Conservation (phyloP, 805 yeast genomes). For the Kazachstania bromeliacearum region DNA sequence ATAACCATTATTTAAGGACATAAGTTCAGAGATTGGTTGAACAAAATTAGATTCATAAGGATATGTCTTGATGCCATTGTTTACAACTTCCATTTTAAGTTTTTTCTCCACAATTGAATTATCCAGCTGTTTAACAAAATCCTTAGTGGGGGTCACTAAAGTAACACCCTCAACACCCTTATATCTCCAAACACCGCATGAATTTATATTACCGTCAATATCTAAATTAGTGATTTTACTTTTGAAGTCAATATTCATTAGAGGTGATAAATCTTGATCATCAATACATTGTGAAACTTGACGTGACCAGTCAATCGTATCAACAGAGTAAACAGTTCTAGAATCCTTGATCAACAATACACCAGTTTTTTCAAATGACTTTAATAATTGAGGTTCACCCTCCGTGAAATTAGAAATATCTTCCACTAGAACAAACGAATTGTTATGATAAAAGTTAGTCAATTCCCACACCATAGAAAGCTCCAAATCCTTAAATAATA, state of each 20-base stretch:
- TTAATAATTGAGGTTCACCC: neutral
- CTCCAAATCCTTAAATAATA: constrained; percentile 28
- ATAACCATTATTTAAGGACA: constrained; percentile 10
- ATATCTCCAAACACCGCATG: constrained; percentile 7
- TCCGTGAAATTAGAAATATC: constrained; percentile 4
- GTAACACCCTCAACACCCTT: constrained; percentile 6
- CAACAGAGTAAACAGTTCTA: neutral
- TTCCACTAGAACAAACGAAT: constrained; percentile 20
- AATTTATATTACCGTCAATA: neutral
- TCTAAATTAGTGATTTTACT: constrained; percentile 7
- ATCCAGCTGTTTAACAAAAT: neutral
- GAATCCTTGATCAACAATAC: neutral
- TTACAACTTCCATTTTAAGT: neutral
- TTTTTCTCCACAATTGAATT: neutral
- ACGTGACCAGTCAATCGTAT: constrained; percentile 17
- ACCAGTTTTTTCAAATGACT: neutral
- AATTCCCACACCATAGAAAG: constrained; percentile 33
- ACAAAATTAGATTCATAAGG: constrained; percentile 9
- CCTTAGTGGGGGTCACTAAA: neutral
- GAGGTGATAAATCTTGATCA: constrained; percentile 11
- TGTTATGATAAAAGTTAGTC: constrained; percentile 16
- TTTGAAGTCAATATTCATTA: constrained; percentile 9
- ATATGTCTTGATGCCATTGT: neutral
- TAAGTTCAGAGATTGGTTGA: constrained; percentile 20
- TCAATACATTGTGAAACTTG: constrained; percentile 11